Conservation (phyloP, 1,284 basidiomycete genomes). For the Apiotrichum akiyoshidainum region DNA sequence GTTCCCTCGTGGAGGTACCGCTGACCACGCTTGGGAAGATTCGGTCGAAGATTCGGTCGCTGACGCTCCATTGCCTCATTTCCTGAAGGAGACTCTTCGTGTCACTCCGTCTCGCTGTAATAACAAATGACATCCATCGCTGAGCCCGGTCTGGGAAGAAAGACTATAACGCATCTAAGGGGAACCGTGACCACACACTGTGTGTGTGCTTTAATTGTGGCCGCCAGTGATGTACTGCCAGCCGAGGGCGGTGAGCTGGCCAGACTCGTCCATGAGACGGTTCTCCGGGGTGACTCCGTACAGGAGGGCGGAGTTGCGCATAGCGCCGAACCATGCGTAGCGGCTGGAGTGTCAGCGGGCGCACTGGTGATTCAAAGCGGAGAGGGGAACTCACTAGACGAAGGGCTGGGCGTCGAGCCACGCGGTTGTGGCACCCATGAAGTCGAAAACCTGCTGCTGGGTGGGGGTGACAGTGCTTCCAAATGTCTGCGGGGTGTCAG, state of each 20-base stretch:
- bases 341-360: slow-evolving; percentile 1
- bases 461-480: slow-evolving; percentile 1
- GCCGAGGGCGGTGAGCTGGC: slow-evolving; percentile 2
- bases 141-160: neutral
- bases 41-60: too few species aligned
- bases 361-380: too few species aligned
- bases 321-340: slow-evolving; percentile 9
- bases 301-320: neutral
- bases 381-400: neutral
- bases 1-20: too few species aligned
- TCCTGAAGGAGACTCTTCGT: too few species aligned
- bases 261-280: slow-evolving; percentile 1
- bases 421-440: slow-evolving; percentile 1
- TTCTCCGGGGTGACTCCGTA: slow-evolving; percentile 6
- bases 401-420: slow-evolving; percentile 4
- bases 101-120: too few species aligned
- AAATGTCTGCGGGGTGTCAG: neutral
- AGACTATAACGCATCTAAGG: too few species aligned
- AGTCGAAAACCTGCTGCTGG: slow-evolving; percentile 9
- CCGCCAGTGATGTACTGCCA: slow-evolving; percentile 1
- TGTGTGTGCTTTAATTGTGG: neutral
- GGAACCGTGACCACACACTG: too few species aligned
- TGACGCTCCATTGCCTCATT: too few species aligned
- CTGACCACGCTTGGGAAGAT: too few species aligned
- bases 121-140: too few species aligned